Evolutionary conservation across 306 rosid species (phyloP).

Genomic region (Gynostemma pentaphyllum): DNA sequence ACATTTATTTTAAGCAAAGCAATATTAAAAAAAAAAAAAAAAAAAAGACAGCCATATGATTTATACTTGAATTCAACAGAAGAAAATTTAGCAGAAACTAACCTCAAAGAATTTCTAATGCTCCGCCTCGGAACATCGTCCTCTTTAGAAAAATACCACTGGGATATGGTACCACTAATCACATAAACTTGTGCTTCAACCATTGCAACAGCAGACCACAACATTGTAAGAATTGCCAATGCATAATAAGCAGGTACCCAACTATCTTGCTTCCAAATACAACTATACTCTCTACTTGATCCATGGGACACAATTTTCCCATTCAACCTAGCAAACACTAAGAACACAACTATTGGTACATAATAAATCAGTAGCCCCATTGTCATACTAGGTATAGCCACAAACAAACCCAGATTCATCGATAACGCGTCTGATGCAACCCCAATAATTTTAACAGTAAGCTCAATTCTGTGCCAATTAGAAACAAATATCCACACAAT

Average conservation of each 20-base stretch:
- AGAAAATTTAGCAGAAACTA: constrained; percentile 6
- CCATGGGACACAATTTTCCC: constrained; percentile 40
- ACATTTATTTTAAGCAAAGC: neutral
- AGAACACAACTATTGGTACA: constrained; percentile 65
- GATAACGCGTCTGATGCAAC: constrained; percentile 71
- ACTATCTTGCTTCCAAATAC: constrained; percentile 76
- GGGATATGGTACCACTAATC: constrained; percentile 76
- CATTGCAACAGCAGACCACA: constrained; percentile 74
- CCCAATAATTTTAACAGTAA: constrained; percentile 61
- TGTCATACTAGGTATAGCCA: constrained; percentile 49
- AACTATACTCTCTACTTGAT: constrained; percentile 30
- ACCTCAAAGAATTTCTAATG: constrained; percentile 74
- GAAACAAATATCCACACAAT: constrained; percentile 65
- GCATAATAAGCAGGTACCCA: constrained; percentile 94
- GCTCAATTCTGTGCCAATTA: constrained; percentile 82
- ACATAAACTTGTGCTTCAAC: constrained; percentile 76
- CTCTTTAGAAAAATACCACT: constrained; percentile 78
- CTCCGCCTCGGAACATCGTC: constrained; percentile 32
- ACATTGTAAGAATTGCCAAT: constrained; percentile 73
- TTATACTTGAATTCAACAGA: neutral
- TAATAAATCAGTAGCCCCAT: constrained; percentile 43
- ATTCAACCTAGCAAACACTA: constrained; percentile 62
- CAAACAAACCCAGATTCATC: constrained; percentile 50
- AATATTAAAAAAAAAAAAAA: too few relatives aligned
- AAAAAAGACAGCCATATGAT: neutral